Conservation (phyloP, 768 basidiomycete genomes). For the Dioszegia aurantiaca region DNA sequence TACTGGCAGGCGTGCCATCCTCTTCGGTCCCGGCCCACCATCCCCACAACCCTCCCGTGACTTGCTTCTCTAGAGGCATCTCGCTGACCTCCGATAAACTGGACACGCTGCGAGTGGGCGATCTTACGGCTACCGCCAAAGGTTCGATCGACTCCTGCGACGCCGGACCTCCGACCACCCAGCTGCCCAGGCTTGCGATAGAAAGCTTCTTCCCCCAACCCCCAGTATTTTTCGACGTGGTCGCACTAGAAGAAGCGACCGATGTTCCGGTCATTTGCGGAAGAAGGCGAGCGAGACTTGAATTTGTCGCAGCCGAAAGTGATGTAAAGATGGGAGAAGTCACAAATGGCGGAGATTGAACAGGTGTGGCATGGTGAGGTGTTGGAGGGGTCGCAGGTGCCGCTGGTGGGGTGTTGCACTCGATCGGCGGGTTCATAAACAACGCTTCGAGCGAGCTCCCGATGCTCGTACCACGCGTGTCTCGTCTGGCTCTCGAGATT, state of each 20-base stretch:
- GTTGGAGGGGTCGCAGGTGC: background rate
- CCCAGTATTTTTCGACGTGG: constrained; percentile 11
- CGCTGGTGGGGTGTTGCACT: background rate
- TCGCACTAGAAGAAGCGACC: background rate
- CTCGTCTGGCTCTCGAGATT: background rate
- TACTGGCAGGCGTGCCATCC: background rate
- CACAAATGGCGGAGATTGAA: constrained; percentile 3
- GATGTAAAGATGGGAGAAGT: constrained; percentile 22
- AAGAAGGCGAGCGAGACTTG: constrained; percentile 54
- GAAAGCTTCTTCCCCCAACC: constrained; percentile 43
- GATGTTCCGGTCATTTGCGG: constrained; percentile 56
- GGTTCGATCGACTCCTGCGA: constrained; percentile 2
- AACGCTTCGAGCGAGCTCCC: constrained; percentile 10
- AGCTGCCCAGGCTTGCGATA: constrained; percentile 35
- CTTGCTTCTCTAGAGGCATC: constrained; percentile 37
- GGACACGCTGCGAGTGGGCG: constrained; percentile 14
- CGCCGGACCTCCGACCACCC: constrained; percentile 15
- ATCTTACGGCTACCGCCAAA: constrained; percentile 1
- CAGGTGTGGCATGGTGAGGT: background rate
- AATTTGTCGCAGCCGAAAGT: constrained; percentile 24
- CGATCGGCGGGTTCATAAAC: background rate
- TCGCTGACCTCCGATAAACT: constrained; percentile 20
- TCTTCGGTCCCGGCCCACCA: constrained; percentile 63
- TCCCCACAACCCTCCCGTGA: constrained; percentile 71
- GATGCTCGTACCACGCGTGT: background rate